A percentile compares a stretch with the other conserved stretches of the same genome.
These are phyloP conservation scores for Coelastrella sp. DNA, from an alignment of 139 green algal species.

Conservation along the genomic window DNA sequence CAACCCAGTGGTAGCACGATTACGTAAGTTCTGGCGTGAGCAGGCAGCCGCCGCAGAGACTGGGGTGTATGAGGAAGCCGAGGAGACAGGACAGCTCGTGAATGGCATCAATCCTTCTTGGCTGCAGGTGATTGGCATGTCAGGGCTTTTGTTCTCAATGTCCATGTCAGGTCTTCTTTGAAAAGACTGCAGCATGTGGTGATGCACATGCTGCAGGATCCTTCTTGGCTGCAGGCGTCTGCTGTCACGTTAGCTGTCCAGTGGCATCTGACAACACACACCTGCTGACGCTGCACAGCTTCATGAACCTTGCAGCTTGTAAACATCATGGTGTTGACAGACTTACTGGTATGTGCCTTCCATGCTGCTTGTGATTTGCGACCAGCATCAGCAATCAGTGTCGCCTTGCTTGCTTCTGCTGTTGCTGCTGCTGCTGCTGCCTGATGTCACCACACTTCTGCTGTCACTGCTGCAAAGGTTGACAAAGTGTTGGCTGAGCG, in stretches of 20 bases:
- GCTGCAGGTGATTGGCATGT: constrained; percentile 39
- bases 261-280: too few species aligned
- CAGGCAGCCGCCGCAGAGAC: constrained; percentile 10
- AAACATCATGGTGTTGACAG: too few species aligned
- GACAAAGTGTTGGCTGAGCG: constrained; percentile 61
- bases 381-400: too few species aligned
- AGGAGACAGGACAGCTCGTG: constrained; percentile 14
- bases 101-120: constrained; percentile 28
- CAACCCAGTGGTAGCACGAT: constrained; percentile 33
- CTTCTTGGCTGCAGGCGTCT: too few species aligned
- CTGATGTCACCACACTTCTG: not conserved
- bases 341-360: not conserved
- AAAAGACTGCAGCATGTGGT: too few species aligned
- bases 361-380: not conserved
- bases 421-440: not conserved
- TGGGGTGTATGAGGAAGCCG: constrained; percentile 4
- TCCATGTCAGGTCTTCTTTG: not conserved
- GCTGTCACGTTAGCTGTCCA: too few species aligned
- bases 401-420: not conserved
- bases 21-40: constrained; percentile 52
- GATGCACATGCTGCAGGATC: too few species aligned
- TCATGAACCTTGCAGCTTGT: too few species aligned
- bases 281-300: too few species aligned
- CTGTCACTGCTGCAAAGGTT: constrained; percentile 44
- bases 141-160: not conserved